These are phyloP conservation scores for Pyrus communis DNA, from an alignment of 306 rosid species.

Conservation along the genomic window DNA sequence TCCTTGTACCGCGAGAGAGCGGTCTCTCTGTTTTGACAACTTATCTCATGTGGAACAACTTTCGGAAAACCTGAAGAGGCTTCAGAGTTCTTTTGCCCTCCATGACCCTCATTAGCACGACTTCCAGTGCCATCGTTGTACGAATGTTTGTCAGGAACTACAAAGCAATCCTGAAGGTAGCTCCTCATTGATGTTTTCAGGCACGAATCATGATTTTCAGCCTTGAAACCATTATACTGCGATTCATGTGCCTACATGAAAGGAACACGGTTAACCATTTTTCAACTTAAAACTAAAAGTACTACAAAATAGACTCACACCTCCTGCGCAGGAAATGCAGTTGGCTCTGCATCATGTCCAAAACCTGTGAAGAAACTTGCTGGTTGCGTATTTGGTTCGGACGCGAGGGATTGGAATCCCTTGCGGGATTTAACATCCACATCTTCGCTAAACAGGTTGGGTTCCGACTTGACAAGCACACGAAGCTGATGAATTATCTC, in stretches of 20 bases:
- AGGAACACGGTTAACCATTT: background rate
- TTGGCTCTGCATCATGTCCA: slow-evolving; percentile 33
- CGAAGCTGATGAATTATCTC: slow-evolving; percentile 78
- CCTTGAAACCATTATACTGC: slow-evolving; percentile 32
- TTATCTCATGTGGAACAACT: slow-evolving; percentile 42
- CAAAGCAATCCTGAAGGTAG: slow-evolving; percentile 28
- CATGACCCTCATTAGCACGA: slow-evolving; percentile 21
- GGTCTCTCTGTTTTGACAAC: slow-evolving; percentile 64
- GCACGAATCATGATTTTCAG: slow-evolving; percentile 33
- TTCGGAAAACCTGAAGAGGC: slow-evolving; percentile 27
- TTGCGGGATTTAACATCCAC: slow-evolving; percentile 4
- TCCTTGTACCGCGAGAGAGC: slow-evolving; percentile 81
- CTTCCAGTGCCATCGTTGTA: slow-evolving; percentile 16
- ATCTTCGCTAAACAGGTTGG: slow-evolving; percentile 17
- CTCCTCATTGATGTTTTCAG: slow-evolving; percentile 18
- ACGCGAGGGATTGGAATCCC: slow-evolving; percentile 14
- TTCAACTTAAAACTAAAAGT: background rate
- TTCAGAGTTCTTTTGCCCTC: slow-evolving; percentile 21
- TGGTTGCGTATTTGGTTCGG: slow-evolving; percentile 27
- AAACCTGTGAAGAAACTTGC: slow-evolving; percentile 17
- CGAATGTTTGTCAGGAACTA: slow-evolving; percentile 27
- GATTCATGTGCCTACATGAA: slow-evolving; percentile 20
- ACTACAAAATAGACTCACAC: slow-evolving; percentile 28
- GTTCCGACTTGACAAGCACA: slow-evolving; percentile 51
- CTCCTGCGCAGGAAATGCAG: slow-evolving; percentile 33